These are phyloP conservation scores for Entoloma clypeatum DNA, from an alignment of 1,284 basidiomycete genomes.

Conservation along the genomic window DNA sequence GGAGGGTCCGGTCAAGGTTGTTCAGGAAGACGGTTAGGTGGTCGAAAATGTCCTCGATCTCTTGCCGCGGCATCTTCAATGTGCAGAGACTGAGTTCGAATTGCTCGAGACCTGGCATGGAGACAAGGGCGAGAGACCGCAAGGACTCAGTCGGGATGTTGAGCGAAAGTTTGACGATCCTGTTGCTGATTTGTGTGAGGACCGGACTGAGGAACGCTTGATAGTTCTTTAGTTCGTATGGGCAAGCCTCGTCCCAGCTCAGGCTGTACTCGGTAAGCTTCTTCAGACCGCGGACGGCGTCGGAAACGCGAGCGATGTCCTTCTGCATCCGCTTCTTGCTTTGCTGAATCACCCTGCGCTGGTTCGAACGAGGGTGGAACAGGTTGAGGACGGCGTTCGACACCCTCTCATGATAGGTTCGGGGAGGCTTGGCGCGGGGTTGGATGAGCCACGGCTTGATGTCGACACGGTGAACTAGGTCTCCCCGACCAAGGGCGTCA, in stretches of 20 bases:
- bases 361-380: conserved; percentile 28
- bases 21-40: conserved; percentile 34
- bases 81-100: conserved; percentile 36
- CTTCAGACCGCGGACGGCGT: conserved; percentile 28
- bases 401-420: conserved; percentile 25
- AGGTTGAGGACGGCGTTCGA: conserved; percentile 25
- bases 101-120: conserved; percentile 30
- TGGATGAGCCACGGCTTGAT: conserved; percentile 38
- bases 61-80: conserved; percentile 19
- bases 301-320: conserved; percentile 29
- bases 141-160: conserved; percentile 36
- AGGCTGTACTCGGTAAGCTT: conserved; percentile 34
- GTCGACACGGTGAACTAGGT: conserved; percentile 30
- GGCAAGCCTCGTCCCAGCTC: conserved; percentile 31
- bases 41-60: conserved; percentile 34
- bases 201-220: conserved; percentile 32
- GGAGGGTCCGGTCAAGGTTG: conserved; percentile 33
- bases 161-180: conserved; percentile 31
- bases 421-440: conserved; percentile 26
- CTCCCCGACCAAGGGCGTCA: conserved; percentile 10
- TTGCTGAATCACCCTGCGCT: conserved; percentile 26
- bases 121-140: conserved; percentile 27
- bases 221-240: conserved; percentile 33
- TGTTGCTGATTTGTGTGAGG: conserved; percentile 28
- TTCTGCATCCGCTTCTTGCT: conserved; percentile 32